Base-by-base conservation (phyloP, 2,329 filamentous ascomycete species). In the Fusarium concolor region DNA sequence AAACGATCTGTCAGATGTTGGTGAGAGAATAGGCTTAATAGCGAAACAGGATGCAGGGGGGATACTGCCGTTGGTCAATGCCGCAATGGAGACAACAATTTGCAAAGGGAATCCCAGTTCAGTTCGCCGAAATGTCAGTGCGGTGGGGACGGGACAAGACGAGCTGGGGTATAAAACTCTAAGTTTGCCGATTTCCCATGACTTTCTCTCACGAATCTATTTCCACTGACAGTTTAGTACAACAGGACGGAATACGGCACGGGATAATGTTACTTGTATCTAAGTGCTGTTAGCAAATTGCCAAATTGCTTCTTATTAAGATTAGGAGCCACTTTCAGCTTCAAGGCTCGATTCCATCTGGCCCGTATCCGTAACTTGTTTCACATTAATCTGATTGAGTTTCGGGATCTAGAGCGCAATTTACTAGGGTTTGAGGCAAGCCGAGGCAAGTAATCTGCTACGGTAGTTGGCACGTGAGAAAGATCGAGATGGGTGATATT, bases 111-210 rank as follows among this genome's bases (percentile, higher is more conserved):
- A n/a, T 22, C 24, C 24, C 28, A 51, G 35, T 51, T 51, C 28
- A 51, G 35, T 51, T 51, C 35, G 47, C 47, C 47, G 42, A 51
- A 51, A 43, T 22, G 24, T 43, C 24, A n/a, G 47, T 8, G 24
- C 35, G 18, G 47, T n/a, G 35, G 47, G 3, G 35, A n/a, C 24
- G 1, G 14, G 14, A 33, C 5, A 15, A 33, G 31, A 33, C 31
- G 31, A 33, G 31, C 31, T 17, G 31, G 31, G 31, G 31, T 33
- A 33, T 3, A 5, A 17, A 17, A 17, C 3, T 7, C 3, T 33
- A 33, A 33, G 31, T 33, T 33, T 33, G 2, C 20, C 10, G 17
- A 39, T n/a, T n/a, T n/a, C n/a, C n/a, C n/a, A n/a, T n/a, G n/a
- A n/a, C n/a, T 26, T 42, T 50, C 22, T 42, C 22, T 42, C 47